Conservation (phyloP, 2,329 filamentous ascomycete genomes). For the Fusarium drepaniforme region DNA sequence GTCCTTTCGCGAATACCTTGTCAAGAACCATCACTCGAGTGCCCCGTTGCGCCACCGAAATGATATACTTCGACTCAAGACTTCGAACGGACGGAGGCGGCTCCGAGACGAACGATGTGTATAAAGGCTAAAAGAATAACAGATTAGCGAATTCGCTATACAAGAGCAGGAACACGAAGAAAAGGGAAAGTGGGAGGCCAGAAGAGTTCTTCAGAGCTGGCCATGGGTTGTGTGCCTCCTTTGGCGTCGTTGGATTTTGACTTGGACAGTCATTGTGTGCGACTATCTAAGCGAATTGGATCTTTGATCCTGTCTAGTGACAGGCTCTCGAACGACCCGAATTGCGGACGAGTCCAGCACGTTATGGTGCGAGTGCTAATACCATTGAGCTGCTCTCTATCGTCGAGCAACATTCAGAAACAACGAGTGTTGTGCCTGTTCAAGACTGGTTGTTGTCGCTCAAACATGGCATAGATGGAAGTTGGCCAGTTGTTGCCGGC, state of each 20-base stretch:
- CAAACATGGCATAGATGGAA: background rate
- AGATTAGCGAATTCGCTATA: background rate
- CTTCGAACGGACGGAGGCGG: background rate
- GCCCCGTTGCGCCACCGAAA: background rate
- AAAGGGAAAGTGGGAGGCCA: background rate
- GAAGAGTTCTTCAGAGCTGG: background rate
- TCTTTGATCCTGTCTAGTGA: background rate
- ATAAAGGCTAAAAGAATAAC: background rate
- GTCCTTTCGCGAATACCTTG: background rate
- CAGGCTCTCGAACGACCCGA: background rate
- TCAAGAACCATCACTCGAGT: background rate
- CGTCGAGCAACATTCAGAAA: background rate
- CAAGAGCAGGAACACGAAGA: background rate
- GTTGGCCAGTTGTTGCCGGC: background rate
- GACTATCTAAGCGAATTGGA: background rate
- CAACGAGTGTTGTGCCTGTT: constrained; percentile 20
- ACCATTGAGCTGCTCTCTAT: too few relatives aligned
- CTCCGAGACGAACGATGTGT: constrained; percentile 8
- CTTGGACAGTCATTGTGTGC: background rate
- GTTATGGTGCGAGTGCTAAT: background rate
- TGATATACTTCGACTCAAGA: background rate
- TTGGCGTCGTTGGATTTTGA: background rate
- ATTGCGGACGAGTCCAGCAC: background rate
- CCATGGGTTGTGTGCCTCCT: background rate
- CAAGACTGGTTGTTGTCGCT: background rate